phyloP scores from a whole-genome alignment of 192 early-diverging fungal species.

The Ambispora gerdemannii region DNA sequence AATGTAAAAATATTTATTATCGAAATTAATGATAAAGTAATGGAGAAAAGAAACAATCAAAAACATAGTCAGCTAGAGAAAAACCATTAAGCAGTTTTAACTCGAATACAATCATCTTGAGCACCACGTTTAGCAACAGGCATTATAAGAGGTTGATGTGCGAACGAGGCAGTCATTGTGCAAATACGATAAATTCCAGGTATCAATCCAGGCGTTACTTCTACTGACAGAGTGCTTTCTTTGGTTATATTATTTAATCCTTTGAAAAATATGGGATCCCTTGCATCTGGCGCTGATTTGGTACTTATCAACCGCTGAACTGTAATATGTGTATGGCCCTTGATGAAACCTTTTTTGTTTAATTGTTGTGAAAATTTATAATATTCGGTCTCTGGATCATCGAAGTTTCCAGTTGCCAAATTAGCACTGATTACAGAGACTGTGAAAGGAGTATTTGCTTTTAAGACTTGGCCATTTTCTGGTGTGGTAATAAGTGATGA shows the following conservation, averaged over 20 bases:
- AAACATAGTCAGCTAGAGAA: too few species aligned
- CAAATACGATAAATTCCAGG: constrained; percentile 23
- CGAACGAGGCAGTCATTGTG: background rate
- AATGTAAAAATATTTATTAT: too few species aligned
- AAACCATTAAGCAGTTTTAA: too few species aligned
- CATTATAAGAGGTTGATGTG: constrained; percentile 22
- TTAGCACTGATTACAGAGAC: background rate
- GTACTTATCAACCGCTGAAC: background rate
- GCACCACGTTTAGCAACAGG: constrained; percentile 29
- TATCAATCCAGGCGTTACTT: background rate
- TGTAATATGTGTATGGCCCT: constrained; percentile 15
- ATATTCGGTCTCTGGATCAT: constrained; percentile 4
- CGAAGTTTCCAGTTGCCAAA: constrained; percentile 5
- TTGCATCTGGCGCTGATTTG: background rate
- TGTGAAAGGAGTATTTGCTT: background rate
- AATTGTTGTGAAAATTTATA: background rate
- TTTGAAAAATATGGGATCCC: background rate
- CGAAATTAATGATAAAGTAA: too few species aligned
- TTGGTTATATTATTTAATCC: background rate
- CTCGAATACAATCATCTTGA: constrained; percentile 31
- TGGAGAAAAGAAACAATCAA: too few species aligned
- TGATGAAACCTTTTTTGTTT: background rate
- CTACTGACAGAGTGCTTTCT: background rate
- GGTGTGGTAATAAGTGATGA: background rate
- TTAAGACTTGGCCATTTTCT: background rate